Conservation (phyloP, 768 basidiomycete species). For the Mycena kentingensis region DNA sequence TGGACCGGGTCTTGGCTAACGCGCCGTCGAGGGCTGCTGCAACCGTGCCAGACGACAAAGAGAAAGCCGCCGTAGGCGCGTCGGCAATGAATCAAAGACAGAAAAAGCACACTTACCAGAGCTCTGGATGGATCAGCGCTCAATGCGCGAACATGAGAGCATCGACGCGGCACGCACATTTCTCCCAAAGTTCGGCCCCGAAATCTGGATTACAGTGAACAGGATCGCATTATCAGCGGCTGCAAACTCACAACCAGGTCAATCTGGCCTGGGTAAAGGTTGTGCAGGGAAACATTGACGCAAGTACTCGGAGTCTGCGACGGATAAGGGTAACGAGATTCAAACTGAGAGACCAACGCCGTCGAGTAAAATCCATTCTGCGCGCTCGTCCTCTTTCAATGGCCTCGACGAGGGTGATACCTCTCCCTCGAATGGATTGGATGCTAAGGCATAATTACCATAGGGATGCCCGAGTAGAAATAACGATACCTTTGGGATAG, state of each 20-base stretch:
- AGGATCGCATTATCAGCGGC: too few relatives aligned
- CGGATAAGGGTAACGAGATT: slow-evolving; percentile 5
- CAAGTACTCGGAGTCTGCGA: slow-evolving; percentile 89
- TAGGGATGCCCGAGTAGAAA: not conserved
- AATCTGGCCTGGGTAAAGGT: slow-evolving; percentile 80
- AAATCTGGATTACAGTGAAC: too few relatives aligned
- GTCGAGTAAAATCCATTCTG: slow-evolving; percentile 90
- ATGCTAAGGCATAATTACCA: not conserved
- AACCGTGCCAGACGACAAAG: slow-evolving; percentile 89
- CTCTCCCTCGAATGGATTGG: slow-evolving; percentile 68
- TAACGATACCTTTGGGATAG: slow-evolving; percentile 61
- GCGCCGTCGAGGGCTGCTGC: slow-evolving; percentile 86
- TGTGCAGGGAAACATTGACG: slow-evolving; percentile 87
- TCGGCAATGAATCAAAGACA: not conserved
- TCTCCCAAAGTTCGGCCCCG: slow-evolving; percentile 83
- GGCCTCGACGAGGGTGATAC: slow-evolving; percentile 60
- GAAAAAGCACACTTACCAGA: too few relatives aligned
- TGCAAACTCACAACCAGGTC: slow-evolving; percentile 75
- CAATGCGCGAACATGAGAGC: too few relatives aligned
- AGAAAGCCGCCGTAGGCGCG: slow-evolving; percentile 58
- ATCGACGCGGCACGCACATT: slow-evolving; percentile 39
- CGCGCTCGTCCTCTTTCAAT: slow-evolving; percentile 70
- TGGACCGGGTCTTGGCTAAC: slow-evolving; percentile 69
- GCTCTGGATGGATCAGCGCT: too few relatives aligned
- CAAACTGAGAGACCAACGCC: slow-evolving; percentile 53